Evolutionary conservation across 805 yeast genomes (phyloP).

Genomic region (Ogataea saltuana): DNA sequence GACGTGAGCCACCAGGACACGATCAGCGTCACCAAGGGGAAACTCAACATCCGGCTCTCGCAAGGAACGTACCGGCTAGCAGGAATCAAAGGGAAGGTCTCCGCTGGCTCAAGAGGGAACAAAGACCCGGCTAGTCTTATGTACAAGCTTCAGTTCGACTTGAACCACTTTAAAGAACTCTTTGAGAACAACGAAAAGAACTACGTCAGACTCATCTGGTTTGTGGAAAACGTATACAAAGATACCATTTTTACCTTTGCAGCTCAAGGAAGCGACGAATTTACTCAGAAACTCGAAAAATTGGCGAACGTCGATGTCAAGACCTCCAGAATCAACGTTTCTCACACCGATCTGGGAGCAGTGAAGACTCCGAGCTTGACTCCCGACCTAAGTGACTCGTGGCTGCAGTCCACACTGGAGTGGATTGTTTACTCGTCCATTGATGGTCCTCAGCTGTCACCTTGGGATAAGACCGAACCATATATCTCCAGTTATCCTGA

Average conservation of each 20-base stretch:
- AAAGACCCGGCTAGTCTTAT: constrained; percentile 21
- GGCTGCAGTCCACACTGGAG: constrained; percentile 29
- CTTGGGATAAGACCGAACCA: constrained; percentile 20
- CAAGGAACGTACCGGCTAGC: constrained; percentile 33
- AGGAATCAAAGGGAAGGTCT: constrained; percentile 36
- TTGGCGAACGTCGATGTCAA: neutral
- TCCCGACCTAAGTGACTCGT: constrained; percentile 22
- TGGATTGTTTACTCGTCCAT: constrained; percentile 34
- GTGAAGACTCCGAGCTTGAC: constrained; percentile 23
- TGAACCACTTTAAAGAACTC: constrained; percentile 13
- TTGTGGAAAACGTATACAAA: constrained; percentile 26
- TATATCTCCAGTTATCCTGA: constrained; percentile 30
- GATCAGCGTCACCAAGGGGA: constrained; percentile 31
- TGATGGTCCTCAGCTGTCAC: constrained; percentile 29
- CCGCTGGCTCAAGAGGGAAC: constrained; percentile 30
- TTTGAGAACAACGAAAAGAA: constrained; percentile 21
- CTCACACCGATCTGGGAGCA: constrained; percentile 11
- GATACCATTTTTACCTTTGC: constrained; percentile 11
- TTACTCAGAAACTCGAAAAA: neutral
- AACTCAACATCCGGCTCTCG: constrained; percentile 33
- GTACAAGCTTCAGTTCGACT: constrained; percentile 27
- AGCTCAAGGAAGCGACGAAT: neutral
- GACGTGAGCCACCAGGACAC: constrained; percentile 36
- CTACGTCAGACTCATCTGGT: constrained; percentile 34
- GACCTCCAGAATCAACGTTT: neutral